phyloP scores from a whole-genome alignment of 2,329 filamentous ascomycete species.

The Neopestalotiopsis sp. region DNA sequence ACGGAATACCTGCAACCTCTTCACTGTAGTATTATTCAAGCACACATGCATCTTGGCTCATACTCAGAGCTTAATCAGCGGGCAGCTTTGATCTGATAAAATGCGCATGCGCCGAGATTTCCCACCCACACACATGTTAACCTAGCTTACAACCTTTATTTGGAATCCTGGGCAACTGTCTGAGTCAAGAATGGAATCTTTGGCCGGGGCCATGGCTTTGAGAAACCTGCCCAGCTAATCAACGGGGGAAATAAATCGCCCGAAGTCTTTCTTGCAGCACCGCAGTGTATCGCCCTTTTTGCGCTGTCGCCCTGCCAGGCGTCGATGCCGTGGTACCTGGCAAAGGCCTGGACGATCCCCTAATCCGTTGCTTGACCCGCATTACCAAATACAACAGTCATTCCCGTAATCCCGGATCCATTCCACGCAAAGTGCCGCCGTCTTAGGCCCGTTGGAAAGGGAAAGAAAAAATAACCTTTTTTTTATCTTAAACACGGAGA shows the following conservation, averaged over 20 bases:
- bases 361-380: neutral
- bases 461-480: neutral
- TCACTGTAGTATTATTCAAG: neutral
- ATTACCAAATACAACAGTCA: neutral
- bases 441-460: neutral
- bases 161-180: neutral
- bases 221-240: neutral
- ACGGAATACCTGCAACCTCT: no score
- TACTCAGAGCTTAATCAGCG: neutral
- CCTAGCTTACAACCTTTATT: neutral
- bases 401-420: neutral
- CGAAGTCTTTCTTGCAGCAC: neutral
- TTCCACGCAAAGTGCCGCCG: neutral
- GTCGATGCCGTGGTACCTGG: no score
- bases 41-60: neutral
- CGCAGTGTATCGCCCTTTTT: no score
- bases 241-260: neutral
- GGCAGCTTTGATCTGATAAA: neutral
- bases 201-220: neutral
- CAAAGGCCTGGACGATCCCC: neutral
- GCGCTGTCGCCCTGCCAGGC: no score
- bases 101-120: neutral
- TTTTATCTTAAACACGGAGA: no score
- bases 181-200: conserved; percentile 1
- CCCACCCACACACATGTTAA: neutral